Conservation (phyloP, 352 stramenopile genomes). For the Pythium aquatile region DNA sequence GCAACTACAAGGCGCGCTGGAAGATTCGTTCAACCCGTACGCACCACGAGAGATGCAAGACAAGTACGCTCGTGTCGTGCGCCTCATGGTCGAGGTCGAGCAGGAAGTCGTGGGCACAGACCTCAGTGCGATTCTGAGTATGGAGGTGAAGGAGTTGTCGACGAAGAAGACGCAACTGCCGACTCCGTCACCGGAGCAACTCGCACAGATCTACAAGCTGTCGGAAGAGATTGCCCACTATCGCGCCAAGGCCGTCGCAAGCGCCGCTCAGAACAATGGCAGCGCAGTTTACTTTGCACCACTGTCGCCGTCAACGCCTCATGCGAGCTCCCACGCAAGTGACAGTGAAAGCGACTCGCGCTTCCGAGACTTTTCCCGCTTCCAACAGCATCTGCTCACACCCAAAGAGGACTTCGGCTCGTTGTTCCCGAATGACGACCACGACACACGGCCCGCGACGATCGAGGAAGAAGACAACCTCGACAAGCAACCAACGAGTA, state of each 20-base stretch:
- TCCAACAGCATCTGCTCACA: conserved; percentile 85
- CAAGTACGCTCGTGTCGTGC: conserved; percentile 81
- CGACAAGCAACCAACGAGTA: conserved; percentile 66
- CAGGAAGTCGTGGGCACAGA: conserved; percentile 78
- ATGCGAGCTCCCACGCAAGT: conserved; percentile 19
- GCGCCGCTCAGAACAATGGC: conserved; percentile 17
- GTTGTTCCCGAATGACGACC: conserved; percentile 21
- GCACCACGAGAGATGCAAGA: conserved; percentile 83
- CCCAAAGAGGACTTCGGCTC: conserved; percentile 61
- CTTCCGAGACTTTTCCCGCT: conserved; percentile 84
- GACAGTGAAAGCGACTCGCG: conserved; percentile 58
- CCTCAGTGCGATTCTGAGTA: conserved; percentile 58
- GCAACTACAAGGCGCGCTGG: conserved; percentile 84
- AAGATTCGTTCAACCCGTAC: conserved; percentile 79
- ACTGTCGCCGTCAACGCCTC: conserved; percentile 34
- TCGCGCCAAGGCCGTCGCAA: conserved; percentile 47
- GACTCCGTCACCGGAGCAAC: conserved; percentile 80
- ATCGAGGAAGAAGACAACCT: conserved; percentile 72
- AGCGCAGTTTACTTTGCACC: conserved; percentile 35
- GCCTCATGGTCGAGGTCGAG: conserved; percentile 85
- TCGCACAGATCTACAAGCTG: conserved; percentile 78
- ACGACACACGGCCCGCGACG: conserved; percentile 20
- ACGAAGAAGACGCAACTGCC: conserved; percentile 62
- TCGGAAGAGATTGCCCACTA: conserved; percentile 76
- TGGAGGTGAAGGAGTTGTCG: conserved; percentile 38